A percentile compares a stretch with the other conserved stretches of the same genome.
Evolutionary conservation across 768 basidiomycete genomes (phyloP).

Genomic region (Strobilomyces dryophilus): DNA sequence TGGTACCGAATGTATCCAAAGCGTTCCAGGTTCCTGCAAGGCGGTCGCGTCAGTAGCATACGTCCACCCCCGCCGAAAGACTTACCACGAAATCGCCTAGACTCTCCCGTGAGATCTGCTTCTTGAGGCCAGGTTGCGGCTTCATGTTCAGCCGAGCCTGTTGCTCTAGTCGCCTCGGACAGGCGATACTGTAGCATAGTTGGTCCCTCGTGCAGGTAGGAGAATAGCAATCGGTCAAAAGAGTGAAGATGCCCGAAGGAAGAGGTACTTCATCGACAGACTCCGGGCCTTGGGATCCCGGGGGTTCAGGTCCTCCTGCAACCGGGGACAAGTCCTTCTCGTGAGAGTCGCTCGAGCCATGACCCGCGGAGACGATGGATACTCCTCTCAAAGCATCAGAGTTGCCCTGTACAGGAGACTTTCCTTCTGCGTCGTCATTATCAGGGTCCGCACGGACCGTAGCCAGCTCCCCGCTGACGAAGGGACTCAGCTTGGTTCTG

Average conservation of each 20-base stretch:
- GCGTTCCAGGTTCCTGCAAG: slow-evolving; percentile 69
- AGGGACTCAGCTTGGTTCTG: slow-evolving; percentile 77
- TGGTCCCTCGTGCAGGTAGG: slow-evolving; percentile 93
- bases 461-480: slow-evolving; percentile 71
- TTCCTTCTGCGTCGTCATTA: slow-evolving; percentile 32
- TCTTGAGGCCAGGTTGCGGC: slow-evolving; percentile 82
- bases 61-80: not conserved
- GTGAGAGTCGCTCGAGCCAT: slow-evolving; percentile 34
- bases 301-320: slow-evolving; percentile 14
- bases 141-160: slow-evolving; percentile 94
- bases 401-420: slow-evolving; percentile 23
- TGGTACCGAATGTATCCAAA: slow-evolving; percentile 97
- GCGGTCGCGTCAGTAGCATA: slow-evolving; percentile 7
- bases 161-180: slow-evolving; percentile 90
- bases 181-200: slow-evolving; percentile 97
- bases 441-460: slow-evolving; percentile 32
- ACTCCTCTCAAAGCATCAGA: slow-evolving; percentile 18
- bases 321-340: slow-evolving; percentile 31
- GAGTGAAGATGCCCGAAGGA: slow-evolving; percentile 92
- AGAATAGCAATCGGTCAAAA: slow-evolving; percentile 96
- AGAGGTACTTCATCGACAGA: slow-evolving; percentile 62
- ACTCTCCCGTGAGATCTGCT: slow-evolving; percentile 79
- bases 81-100: slow-evolving; percentile 72
- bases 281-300: slow-evolving; percentile 38
- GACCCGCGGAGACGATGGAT: slow-evolving; percentile 25